Base-by-base conservation (phyloP, 106 monocot species). In the Iris macrosiphon region DNA sequence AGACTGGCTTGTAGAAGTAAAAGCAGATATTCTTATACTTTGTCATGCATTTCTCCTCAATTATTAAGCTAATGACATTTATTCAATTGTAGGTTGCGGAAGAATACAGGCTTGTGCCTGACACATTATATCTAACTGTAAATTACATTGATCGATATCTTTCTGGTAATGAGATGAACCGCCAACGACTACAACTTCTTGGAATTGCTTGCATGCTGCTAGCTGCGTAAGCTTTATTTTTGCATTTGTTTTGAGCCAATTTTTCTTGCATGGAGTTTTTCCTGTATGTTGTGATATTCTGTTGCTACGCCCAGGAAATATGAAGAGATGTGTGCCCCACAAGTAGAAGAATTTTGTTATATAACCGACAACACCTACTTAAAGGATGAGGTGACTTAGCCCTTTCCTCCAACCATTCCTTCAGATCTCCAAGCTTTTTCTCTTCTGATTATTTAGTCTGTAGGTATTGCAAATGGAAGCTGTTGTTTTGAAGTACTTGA, bases 401-500 rank as follows among this genome's bases (percentile, higher is more conserved):
- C 14, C n/a, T 3, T 0, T 3, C 16, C 15, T 6, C 1, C 51
- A 1, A n/a, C n/a, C 15, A 2, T 8, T 26, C 16, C 14, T 34
- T 35, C 33, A 55, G 2, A 29, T 7, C 19, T 10, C 2, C 15
- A 29, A 31, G 15, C 33, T 18, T 17, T 33, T 12, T n/a, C 14
- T 28, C 25, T 63, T 40, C 32, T 21, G 12, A 50, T 42, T 11
- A 34, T 31, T 25, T 10, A 10, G 11, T 20, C 5, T 3, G 45
- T 48, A 90, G 90, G 81, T 93, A 18, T 60, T 95, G 39, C 62
- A 95, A 62, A 95, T 95, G 94, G 94, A 89, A 73, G 78, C 94
- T 30, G 52, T 58, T 51, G 82, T 89, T 10, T 65, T 95, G 45
- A 95, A 79, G 60, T 77, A 63, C 42, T 50, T 95, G 62, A 89